phyloP scores from a whole-genome alignment of 2,329 filamentous ascomycete genomes.

The Fusarium penzigii region DNA sequence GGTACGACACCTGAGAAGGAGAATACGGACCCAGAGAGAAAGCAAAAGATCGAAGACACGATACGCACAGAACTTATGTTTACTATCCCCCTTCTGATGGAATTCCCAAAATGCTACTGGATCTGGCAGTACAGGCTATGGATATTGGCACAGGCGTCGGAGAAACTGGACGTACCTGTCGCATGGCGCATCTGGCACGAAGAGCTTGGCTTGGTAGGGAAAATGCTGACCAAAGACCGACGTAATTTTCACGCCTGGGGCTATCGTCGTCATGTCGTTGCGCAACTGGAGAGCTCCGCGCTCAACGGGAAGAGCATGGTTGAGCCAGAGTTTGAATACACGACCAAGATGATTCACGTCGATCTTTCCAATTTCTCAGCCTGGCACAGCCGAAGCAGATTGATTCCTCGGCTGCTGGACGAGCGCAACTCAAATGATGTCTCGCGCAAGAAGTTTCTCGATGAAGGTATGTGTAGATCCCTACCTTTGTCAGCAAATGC shows the following conservation, averaged over 20 bases:
- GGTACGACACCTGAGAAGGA: conserved; percentile 50
- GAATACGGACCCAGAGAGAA: conserved; percentile 20
- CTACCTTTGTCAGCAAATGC: conserved; percentile 2
- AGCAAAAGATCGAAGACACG: conserved; percentile 45
- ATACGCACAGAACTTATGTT: conserved; percentile 78
- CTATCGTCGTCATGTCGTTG: conserved; percentile 79
- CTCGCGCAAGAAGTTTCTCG: conserved; percentile 68
- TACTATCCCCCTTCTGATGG: conserved; percentile 78
- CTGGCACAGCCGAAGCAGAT: conserved; percentile 87
- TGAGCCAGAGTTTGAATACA: conserved; percentile 84
- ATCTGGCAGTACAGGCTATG: conserved; percentile 96
- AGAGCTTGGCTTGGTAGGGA: conserved; percentile 78
- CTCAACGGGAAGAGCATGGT: conserved; percentile 64
- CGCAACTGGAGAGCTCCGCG: conserved; percentile 65
- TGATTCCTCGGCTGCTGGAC: conserved; percentile 74
- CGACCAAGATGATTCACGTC: conserved; percentile 80
- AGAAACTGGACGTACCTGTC: conserved; percentile 55
- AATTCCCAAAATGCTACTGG: conserved; percentile 98
- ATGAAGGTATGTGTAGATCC: conserved; percentile 56
- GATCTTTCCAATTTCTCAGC: conserved; percentile 96
- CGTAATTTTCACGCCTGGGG: conserved; percentile 98
- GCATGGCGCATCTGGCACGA: conserved; percentile 76
- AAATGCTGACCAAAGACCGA: conserved; percentile 84
- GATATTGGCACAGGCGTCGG: conserved; percentile 73
- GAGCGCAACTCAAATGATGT: conserved; percentile 66